phyloP scores from a whole-genome alignment of 345 rosid genomes.

The Populus nigra region DNA sequence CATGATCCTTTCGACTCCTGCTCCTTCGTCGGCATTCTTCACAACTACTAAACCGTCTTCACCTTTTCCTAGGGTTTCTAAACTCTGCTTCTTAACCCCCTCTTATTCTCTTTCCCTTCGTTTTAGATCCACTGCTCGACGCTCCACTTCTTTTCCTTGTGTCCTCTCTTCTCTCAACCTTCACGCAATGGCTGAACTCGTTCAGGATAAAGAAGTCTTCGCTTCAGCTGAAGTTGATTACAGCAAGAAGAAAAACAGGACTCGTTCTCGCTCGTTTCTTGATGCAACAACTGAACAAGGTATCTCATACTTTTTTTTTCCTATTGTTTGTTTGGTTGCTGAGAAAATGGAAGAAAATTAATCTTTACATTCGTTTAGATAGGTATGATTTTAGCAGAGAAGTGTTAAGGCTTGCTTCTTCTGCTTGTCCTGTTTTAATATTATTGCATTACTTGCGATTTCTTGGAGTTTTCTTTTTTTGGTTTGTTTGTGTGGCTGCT shows the following conservation, averaged over 20 bases:
- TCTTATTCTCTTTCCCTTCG: conserved; percentile 21
- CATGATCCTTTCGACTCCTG: conserved; percentile 3
- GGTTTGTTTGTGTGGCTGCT: background rate
- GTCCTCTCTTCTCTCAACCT: conserved; percentile 28
- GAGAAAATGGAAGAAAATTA: background rate
- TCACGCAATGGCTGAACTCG: conserved; percentile 61
- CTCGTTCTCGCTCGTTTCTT: conserved; percentile 62
- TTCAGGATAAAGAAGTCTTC: conserved; percentile 52
- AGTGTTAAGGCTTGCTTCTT: background rate
- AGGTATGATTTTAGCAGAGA: background rate
- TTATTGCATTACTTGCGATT: no score
- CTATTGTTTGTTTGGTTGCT: background rate
- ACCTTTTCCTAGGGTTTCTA: conserved; percentile 5
- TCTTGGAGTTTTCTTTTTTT: background rate
- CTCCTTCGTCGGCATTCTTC: background rate
- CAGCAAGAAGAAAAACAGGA: conserved; percentile 9
- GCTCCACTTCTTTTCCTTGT: conserved; percentile 34
- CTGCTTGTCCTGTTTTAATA: no score
- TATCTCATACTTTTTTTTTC: conserved; percentile 17
- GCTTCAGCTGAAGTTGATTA: conserved; percentile 26
- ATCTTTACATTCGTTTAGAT: no score
- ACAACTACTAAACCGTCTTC: background rate
- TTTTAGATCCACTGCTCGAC: conserved; percentile 29
- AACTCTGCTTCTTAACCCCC: conserved; percentile 18
- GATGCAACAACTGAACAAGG: conserved; percentile 77